A percentile compares a stretch with the other conserved stretches of the same genome.
Conservation (phyloP, 345 rosid species). For the Anacardium occidentale region DNA sequence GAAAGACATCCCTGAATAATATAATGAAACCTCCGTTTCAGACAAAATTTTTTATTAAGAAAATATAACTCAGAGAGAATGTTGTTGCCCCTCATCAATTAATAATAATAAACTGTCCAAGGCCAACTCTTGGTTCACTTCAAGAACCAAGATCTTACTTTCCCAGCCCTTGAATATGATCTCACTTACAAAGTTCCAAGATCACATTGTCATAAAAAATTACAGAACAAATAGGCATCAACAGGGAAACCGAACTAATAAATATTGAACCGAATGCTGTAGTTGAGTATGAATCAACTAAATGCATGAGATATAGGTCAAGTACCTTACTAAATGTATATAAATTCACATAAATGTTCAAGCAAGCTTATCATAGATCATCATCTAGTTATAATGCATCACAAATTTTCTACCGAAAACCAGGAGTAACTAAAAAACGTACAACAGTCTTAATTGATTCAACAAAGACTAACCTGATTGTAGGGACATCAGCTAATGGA, state of each 20-base stretch:
- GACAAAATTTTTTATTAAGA: constrained; percentile 8
- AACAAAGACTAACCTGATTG: constrained; percentile 56
- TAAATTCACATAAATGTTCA: constrained; percentile 1
- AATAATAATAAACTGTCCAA: not conserved
- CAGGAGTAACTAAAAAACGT: not conserved
- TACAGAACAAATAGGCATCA: not conserved
- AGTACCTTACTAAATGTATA: not conserved
- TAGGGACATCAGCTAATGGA: constrained; percentile 63
- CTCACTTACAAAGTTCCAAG: constrained; percentile 1
- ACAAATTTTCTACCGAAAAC: not conserved
- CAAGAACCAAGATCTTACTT: constrained; percentile 4
- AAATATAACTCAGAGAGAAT: not conserved
- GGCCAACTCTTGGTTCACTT: not conserved
- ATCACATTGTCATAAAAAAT: constrained; percentile 10
- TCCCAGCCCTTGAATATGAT: not conserved
- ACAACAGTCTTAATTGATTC: constrained; percentile 8
- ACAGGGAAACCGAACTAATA: constrained; percentile 3
- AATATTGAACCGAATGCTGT: not conserved
- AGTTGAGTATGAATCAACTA: not conserved
- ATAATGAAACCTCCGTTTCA: not conserved
- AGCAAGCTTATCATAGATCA: not conserved
- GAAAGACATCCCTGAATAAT: constrained; percentile 85
- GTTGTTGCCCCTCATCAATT: not conserved
- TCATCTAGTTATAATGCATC: not conserved
- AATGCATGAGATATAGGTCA: too few species aligned